Conservation (phyloP, 306 rosid species). For the Corylus avellana region DNA sequence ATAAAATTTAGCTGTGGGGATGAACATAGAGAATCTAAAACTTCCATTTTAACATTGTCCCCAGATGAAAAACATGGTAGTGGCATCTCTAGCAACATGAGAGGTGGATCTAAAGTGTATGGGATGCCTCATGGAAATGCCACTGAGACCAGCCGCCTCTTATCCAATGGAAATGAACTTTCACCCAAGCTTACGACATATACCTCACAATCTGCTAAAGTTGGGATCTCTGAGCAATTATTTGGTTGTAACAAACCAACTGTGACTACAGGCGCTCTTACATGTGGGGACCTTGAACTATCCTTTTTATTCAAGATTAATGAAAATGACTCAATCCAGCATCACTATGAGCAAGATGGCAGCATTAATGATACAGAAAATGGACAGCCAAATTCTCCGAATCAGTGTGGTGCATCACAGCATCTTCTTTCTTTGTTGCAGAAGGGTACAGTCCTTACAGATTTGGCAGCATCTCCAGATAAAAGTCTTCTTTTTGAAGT, state of each 20-base stretch:
- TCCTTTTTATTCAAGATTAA: conserved; percentile 9
- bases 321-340: conserved; percentile 11
- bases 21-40: not conserved
- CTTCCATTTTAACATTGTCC: not conserved
- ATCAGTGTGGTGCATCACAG: conserved; percentile 8
- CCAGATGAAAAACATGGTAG: conserved; percentile 6
- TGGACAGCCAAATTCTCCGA: conserved; percentile 12
- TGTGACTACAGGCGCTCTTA: conserved; percentile 18
- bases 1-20: not conserved
- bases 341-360: conserved; percentile 12
- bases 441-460: not conserved
- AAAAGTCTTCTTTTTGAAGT: conserved; percentile 6
- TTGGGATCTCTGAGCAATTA: conserved; percentile 21
- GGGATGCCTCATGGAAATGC: not conserved
- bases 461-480: conserved; percentile 21
- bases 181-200: not conserved
- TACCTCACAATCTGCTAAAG: conserved; percentile 22
- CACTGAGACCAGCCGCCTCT: not conserved
- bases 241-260: conserved; percentile 9
- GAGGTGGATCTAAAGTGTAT: not conserved
- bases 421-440: conserved; percentile 12
- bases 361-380: not conserved
- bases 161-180: not conserved
- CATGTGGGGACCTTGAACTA: conserved; percentile 23
- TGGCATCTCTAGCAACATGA: not conserved